Percentiles rank a stretch among this genome's conserved stretches.
phyloP scores from a whole-genome alignment of 1,139 yeast genomes.

The Yamadazyma epiphylla region DNA sequence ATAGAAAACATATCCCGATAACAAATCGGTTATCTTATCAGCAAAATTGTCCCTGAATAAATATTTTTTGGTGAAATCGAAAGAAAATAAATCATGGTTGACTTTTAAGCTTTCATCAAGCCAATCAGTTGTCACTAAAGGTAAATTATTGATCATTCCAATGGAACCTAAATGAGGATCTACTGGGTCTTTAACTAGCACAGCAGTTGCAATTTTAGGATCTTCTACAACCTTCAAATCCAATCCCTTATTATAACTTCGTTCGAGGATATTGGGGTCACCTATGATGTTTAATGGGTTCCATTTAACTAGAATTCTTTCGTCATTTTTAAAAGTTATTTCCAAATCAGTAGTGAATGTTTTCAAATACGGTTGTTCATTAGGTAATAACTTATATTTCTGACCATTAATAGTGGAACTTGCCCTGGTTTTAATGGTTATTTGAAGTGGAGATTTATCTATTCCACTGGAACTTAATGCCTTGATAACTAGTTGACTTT shows the following conservation, averaged over 20 bases:
- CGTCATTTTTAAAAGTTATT: conserved; percentile 1
- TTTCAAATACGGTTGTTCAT: not conserved
- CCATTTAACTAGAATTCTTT: not conserved
- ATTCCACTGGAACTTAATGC: conserved; percentile 5
- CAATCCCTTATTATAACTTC: not conserved
- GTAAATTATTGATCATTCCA: not conserved
- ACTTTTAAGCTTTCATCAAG: not conserved
- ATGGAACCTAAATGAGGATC: not conserved
- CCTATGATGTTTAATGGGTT: not conserved
- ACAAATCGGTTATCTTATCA: not conserved
- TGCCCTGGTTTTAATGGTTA: conserved; percentile 29
- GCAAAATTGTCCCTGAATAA: not conserved
- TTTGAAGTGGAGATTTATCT: conserved; percentile 15
- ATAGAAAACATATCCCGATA: too few relatives aligned
- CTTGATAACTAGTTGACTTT: conserved; percentile 24
- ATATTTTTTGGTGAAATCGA: not conserved
- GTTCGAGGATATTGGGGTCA: not conserved
- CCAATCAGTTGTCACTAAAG: not conserved
- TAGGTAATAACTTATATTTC: conserved; percentile 12
- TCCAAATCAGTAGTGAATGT: not conserved
- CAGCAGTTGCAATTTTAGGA: not conserved
- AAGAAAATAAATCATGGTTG: not conserved
- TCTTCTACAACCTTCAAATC: not conserved
- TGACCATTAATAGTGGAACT: conserved; percentile 27
- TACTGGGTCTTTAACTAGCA: not conserved